Base-by-base conservation (phyloP, 139 green algal genomes). In the Chlorella sp. region DNA sequence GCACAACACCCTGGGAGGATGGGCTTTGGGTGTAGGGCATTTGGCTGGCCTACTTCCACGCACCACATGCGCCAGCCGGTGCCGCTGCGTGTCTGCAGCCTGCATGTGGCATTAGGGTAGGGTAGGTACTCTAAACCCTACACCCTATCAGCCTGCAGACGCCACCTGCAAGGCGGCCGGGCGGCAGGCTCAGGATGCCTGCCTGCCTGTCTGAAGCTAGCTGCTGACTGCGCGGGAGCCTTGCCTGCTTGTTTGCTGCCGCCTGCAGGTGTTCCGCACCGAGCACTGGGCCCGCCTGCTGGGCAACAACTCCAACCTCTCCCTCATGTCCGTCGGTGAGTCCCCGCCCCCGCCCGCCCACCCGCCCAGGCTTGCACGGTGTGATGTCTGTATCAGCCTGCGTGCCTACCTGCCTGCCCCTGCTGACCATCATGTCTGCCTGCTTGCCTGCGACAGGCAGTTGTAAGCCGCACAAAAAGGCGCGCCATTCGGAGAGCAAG, bases 231-330 rank as follows among this genome's bases (percentile, higher is more conserved):
- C 9, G 7, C 5, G 7, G 9, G 9, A 57, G 48, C 48, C 48
- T 5, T 9, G 48, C 48, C 7, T 9, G 48, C 48, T 5, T 57
- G 48, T 57, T 71, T 28, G 64, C 64, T 71, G 64, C 7, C 64
- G 64, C 64, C 64, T 71, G 77, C 91, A 93, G 88, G 83, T 93
- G 11, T 96, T 93, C 83, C 88, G 92, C 28, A 96, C 94, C 12
- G 94, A 96, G 89, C 87, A 93, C 66, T 86, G 79, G 4, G 92
- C 89, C 24, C 86, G 90, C 14, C 75, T 40, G 24, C 89, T 96
- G 30, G 92, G 90, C 30, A 66, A 87, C 37, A 39, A 66, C 30
- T 66, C 71, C 48, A 61, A 64, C 34, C 88, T 96, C 48, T 83
- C 86, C 22, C 81, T 96, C 36, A 95, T 95, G 88, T 64, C 89